Conservation (phyloP, 805 yeast genomes). For the Tetrapisispora fleetii region DNA sequence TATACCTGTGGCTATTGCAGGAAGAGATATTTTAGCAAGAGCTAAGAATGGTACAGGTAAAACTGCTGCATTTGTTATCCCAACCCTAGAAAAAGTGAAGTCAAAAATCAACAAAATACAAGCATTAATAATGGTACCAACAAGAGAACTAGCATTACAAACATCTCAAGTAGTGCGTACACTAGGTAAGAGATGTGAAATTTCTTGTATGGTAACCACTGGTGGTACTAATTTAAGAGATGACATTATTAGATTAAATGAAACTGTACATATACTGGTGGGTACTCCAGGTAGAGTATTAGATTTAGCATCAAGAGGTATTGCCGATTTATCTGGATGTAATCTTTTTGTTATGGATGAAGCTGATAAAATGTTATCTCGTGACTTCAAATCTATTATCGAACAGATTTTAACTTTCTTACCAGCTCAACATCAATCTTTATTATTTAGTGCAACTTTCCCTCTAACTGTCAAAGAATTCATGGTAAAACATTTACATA, state of each 20-base stretch:
- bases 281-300: conserved; percentile 98
- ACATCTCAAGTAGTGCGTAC: conserved; percentile 96
- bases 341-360: conserved; percentile 93
- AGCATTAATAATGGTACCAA: conserved; percentile 88
- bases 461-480: conserved; percentile 88
- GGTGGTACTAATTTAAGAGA: conserved; percentile 95
- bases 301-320: conserved; percentile 79
- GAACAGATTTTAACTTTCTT: conserved; percentile 77
- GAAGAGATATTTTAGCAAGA: conserved; percentile 92
- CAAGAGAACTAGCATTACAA: conserved; percentile 95
- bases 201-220: conserved; percentile 94
- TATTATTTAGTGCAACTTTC: conserved; percentile 91
- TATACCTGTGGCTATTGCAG: conserved; percentile 89
- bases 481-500: conserved; percentile 80
- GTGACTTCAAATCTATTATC: conserved; percentile 79
- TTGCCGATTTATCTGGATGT: conserved; percentile 82
- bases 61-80: conserved; percentile 94
- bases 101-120: conserved; percentile 80
- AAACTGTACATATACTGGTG: conserved; percentile 86
- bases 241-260: conserved; percentile 86
- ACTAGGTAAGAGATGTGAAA: conserved; percentile 83
- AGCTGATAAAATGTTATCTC: conserved; percentile 92
- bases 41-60: conserved; percentile 99
- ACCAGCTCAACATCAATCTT: conserved; percentile 72
- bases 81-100: conserved; percentile 79